A percentile compares a stretch with the other conserved stretches of the same genome.
Evolutionary conservation across 1,284 basidiomycete genomes (phyloP).

Genomic region (Cutaneotrichosporon spelunceum): DNA sequence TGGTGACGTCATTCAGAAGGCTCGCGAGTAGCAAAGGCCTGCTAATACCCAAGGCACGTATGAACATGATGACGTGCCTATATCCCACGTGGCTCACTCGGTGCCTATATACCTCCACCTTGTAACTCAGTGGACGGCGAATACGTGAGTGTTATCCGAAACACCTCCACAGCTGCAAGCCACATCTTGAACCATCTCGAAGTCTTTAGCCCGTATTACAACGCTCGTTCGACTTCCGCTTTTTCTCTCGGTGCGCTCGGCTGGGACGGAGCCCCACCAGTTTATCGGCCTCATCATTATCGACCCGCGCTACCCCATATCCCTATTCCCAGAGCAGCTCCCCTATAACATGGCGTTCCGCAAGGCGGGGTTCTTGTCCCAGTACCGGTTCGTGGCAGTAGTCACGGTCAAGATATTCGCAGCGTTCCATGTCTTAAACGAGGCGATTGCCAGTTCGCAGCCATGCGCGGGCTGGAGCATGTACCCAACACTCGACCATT

Average conservation of each 20-base stretch:
- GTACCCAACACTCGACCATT: conserved; percentile 70
- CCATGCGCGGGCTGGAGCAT: conserved; percentile 69
- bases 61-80: neutral
- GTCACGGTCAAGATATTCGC: conserved; percentile 6
- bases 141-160: too few relatives aligned
- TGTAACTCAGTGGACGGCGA: too few relatives aligned
- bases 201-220: too few relatives aligned
- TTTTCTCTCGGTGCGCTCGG: too few relatives aligned
- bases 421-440: conserved; percentile 38
- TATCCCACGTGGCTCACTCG: neutral
- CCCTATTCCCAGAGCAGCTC: too few relatives aligned
- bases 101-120: neutral
- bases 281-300: too few relatives aligned
- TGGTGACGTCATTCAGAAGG: neutral
- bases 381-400: neutral
- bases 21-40: neutral
- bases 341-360: neutral
- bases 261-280: too few relatives aligned
- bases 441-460: conserved; percentile 38
- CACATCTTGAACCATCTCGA: too few relatives aligned
- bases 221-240: neutral
- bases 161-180: too few relatives aligned
- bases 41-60: neutral
- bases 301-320: too few relatives aligned
- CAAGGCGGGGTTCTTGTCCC: neutral